These are phyloP conservation scores for Suillus clintonianus DNA, from an alignment of 768 basidiomycete genomes.

Conservation along the genomic window DNA sequence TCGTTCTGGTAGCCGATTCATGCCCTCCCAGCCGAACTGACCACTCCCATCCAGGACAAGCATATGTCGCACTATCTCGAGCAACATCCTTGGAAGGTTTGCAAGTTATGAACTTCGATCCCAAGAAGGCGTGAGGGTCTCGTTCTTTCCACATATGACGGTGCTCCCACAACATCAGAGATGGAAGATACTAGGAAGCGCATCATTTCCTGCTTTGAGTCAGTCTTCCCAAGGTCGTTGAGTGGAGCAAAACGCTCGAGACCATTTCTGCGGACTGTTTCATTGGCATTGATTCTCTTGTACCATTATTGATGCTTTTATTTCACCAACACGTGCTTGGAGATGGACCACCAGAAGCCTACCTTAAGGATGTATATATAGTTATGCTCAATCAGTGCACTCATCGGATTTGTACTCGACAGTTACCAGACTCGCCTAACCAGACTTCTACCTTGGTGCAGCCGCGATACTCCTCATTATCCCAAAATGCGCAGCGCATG, in stretches of 20 bases:
- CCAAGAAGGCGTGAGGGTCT: slow-evolving; percentile 57
- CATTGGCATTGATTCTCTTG: neutral
- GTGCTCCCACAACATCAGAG: too few species aligned
- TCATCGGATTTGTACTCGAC: neutral
- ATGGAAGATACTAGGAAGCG: too few species aligned
- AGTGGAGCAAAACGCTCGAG: slow-evolving; percentile 73
- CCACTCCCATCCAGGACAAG: slow-evolving; percentile 58
- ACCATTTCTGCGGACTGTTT: slow-evolving; percentile 35
- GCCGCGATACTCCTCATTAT: too few species aligned
- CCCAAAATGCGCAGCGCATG: too few species aligned
- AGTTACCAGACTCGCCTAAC: neutral
- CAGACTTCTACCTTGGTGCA: neutral
- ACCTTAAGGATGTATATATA: neutral
- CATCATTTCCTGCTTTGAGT: too few species aligned
- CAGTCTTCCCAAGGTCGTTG: slow-evolving; percentile 68
- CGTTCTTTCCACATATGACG: neutral
- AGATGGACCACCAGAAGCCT: neutral
- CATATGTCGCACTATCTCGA: slow-evolving; percentile 89
- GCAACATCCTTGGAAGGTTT: slow-evolving; percentile 85
- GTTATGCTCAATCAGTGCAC: neutral
- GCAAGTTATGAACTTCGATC: slow-evolving; percentile 80
- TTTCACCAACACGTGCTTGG: neutral
- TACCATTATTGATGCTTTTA: neutral
- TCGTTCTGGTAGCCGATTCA: slow-evolving; percentile 8
- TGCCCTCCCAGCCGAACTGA: slow-evolving; percentile 9